phyloP scores from a whole-genome alignment of 129 eudicot species.

The Pulicaria dysenterica region DNA sequence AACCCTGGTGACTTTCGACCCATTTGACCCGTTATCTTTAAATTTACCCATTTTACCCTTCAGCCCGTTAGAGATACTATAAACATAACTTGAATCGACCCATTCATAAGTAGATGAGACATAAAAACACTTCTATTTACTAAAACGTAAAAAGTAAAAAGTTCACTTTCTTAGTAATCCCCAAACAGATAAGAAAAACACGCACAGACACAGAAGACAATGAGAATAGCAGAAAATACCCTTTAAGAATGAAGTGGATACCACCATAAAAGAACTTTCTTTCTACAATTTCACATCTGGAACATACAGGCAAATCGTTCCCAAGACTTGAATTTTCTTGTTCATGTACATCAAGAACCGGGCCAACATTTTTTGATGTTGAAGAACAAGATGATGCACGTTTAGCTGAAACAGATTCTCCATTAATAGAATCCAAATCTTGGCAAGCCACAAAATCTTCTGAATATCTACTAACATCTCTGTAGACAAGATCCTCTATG shows the following conservation, averaged over 20 bases:
- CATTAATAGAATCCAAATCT: slow-evolving; percentile 31
- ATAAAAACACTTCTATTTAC: no score
- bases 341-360: slow-evolving; percentile 30
- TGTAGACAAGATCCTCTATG: slow-evolving; percentile 70
- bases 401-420: slow-evolving; percentile 24
- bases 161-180: background rate
- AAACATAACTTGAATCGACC: background rate
- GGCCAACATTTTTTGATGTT: slow-evolving; percentile 30
- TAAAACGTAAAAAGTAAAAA: background rate
- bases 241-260: slow-evolving; percentile 52
- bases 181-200: background rate
- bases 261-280: slow-evolving; percentile 45
- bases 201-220: background rate
- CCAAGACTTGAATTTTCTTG: slow-evolving; percentile 31
- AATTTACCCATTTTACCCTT: background rate
- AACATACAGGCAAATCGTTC: slow-evolving; percentile 33
- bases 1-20: no score
- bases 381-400: slow-evolving; percentile 44
- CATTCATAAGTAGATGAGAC: background rate
- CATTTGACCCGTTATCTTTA: no score
- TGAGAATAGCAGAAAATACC: slow-evolving; percentile 49
- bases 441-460: slow-evolving; percentile 40
- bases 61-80: background rate
- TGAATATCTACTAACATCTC: slow-evolving; percentile 48
- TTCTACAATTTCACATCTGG: slow-evolving; percentile 50